A percentile compares a stretch with the other conserved stretches of the same genome.
Conservation (phyloP, 2,329 filamentous ascomycete species). For the Aspergillus hortae region DNA sequence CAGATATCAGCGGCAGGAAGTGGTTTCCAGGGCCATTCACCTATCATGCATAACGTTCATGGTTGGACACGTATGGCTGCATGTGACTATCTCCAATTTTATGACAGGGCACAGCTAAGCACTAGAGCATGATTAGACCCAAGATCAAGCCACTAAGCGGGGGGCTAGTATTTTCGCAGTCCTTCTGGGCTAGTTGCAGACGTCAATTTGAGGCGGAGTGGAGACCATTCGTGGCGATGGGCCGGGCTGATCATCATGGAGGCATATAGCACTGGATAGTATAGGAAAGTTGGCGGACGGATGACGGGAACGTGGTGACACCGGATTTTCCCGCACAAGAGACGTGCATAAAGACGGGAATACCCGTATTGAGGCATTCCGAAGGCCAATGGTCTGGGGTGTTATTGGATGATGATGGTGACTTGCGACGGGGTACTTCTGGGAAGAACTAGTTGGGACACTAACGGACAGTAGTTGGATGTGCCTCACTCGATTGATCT, state of each 20-base stretch:
- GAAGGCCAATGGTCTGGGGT: too few species aligned
- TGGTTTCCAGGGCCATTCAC: not conserved
- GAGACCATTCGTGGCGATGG: not conserved
- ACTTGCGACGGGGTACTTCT: not conserved
- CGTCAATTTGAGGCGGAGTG: not conserved
- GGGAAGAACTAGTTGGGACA: not conserved
- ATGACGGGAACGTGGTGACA: too few species aligned
- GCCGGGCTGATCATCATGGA: not conserved
- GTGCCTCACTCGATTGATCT: not conserved
- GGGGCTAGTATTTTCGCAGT: not conserved
- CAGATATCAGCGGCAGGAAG: not conserved
- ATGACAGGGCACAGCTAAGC: not conserved
- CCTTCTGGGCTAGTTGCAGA: not conserved
- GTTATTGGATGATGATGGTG: too few species aligned
- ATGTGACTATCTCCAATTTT: not conserved
- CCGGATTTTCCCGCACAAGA: not conserved
- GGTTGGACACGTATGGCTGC: not conserved
- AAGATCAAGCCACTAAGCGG: not conserved
- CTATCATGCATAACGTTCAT: not conserved
- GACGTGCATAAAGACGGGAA: not conserved
- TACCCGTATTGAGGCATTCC: too few species aligned
- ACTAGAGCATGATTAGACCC: not conserved
- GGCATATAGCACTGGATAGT: not conserved
- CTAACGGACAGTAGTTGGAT: not conserved
- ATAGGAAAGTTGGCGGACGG: too few species aligned